Evolutionary conservation across 768 basidiomycete species (phyloP), one percentile per base, ranked within the genome.

Genomic region (Calocera cornea): DNA sequence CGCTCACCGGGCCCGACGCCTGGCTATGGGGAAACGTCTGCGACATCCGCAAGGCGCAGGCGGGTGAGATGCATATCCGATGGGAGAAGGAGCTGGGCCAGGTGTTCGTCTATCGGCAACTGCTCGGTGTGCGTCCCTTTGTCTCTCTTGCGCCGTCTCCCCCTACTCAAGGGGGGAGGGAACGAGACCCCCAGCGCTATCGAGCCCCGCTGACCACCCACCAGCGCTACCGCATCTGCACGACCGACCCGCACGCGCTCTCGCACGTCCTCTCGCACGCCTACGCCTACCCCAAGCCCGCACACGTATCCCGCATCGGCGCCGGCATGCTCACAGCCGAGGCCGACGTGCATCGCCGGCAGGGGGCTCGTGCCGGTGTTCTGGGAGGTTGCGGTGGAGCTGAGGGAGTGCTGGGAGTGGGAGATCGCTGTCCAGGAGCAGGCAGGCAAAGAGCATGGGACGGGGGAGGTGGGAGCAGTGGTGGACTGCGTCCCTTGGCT

Each of bases 211-310:
- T 47, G 19, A 24, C 16, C 19, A 5, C 19, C 44, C 7, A 5
- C 44, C 24, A 47, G 44, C 7, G 24, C 7, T 47, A 19, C 8
- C 86, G 93, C 38, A 83, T 95, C 1, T 79, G 92, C 66, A 90
- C 91, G 0, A 79, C 92, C 47, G 93, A 95, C 73, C 89, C 92
- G 2, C 75, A 82, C 31, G 87, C 92, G 0, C 74, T 95, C 38
- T 76, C 81, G 14, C 86, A 95, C 72, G 81, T 95, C 41, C 78
- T 94, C 60, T 87, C 87, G 72, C 83, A 92, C 67, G 80, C 83
- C 0, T 81, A 44, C 2, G 72, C 75, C 36, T 93, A 91, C 73
- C 87, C 91, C 73, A 95, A 95, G 74, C 91, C 54, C 89, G 95
- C 38, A 83, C 86, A 14, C 80, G 83, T 66, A 82, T 94, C n/a